These are phyloP conservation scores for Talaromyces piceae DNA, from an alignment of 2,329 filamentous ascomycete species.

Conservation along the genomic window DNA sequence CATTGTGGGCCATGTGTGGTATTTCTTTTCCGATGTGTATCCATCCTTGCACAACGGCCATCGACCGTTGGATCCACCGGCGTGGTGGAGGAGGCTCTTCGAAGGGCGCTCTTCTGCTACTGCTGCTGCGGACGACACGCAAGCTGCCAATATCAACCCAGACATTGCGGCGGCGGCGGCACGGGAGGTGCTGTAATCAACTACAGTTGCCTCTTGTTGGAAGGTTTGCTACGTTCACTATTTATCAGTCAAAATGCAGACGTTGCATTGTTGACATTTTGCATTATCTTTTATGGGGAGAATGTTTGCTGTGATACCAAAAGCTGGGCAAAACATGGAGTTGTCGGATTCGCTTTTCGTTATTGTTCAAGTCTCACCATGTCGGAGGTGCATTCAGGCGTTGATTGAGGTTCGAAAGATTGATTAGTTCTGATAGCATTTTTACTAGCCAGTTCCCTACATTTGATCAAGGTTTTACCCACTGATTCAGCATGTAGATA, in stretches of 20 bases:
- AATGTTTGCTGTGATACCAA: neutral
- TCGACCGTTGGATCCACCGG: conserved; percentile 78
- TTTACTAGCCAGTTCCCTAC: no score
- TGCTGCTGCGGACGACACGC: conserved; percentile 15
- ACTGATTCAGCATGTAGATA: no score
- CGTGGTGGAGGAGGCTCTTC: conserved; percentile 84
- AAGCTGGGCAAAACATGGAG: neutral
- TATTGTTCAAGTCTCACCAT: neutral
- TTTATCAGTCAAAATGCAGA: neutral
- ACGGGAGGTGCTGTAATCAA: conserved; percentile 24
- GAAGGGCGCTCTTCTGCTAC: conserved; percentile 35
- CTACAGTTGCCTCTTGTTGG: neutral
- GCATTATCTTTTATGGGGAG: neutral
- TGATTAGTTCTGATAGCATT: no score
- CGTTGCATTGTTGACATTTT: neutral
- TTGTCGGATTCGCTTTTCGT: neutral
- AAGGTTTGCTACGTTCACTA: neutral
- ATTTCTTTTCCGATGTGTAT: conserved; percentile 96
- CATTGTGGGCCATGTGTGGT: conserved; percentile 92
- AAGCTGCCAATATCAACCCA: conserved; percentile 22
- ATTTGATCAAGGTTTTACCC: no score
- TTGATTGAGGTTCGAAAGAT: no score
- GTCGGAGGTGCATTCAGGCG: neutral
- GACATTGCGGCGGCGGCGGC: conserved; percentile 25
- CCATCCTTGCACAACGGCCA: conserved; percentile 80